These are phyloP conservation scores for Hortaea werneckii DNA, from an alignment of 2,329 filamentous ascomycete genomes.

Conservation along the genomic window DNA sequence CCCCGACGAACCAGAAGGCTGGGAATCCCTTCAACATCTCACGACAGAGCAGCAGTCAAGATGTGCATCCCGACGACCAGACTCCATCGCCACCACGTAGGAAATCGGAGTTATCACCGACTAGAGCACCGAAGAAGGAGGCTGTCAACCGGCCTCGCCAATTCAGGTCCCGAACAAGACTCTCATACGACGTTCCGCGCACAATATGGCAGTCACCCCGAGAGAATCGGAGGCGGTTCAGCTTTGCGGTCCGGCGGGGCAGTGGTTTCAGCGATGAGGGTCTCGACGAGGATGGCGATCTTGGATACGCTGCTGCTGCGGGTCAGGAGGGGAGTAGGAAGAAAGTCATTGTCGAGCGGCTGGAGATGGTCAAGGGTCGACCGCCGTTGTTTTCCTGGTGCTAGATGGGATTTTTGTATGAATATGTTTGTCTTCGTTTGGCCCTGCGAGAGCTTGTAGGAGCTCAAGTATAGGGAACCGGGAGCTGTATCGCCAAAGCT, in stretches of 20 bases:
- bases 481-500: too few species aligned
- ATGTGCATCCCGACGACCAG: slow-evolving; percentile 20
- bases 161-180: slow-evolving; percentile 15
- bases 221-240: slow-evolving; percentile 33
- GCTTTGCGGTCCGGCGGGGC: slow-evolving; percentile 28
- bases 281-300: slow-evolving; percentile 54
- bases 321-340: slow-evolving; percentile 85
- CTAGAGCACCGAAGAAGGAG: background rate
- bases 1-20: slow-evolving; percentile 13
- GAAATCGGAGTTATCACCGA: background rate
- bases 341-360: slow-evolving; percentile 90
- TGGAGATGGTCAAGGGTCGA: slow-evolving; percentile 90
- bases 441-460: too few species aligned
- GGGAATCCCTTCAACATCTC: slow-evolving; percentile 40
- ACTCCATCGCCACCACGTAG: slow-evolving; percentile 1
- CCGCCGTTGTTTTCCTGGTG: slow-evolving; percentile 98
- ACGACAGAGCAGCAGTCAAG: slow-evolving; percentile 34
- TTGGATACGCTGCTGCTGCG: slow-evolving; percentile 88
- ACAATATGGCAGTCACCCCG: slow-evolving; percentile 17
- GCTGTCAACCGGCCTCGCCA: slow-evolving; percentile 12
- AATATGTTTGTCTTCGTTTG: background rate
- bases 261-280: slow-evolving; percentile 22
- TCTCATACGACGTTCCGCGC: slow-evolving; percentile 15
- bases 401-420: slow-evolving; percentile 31
- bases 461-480: too few species aligned